phyloP scores from a whole-genome alignment of 2,329 filamentous ascomycete species.

The Botrytis tulipae region DNA sequence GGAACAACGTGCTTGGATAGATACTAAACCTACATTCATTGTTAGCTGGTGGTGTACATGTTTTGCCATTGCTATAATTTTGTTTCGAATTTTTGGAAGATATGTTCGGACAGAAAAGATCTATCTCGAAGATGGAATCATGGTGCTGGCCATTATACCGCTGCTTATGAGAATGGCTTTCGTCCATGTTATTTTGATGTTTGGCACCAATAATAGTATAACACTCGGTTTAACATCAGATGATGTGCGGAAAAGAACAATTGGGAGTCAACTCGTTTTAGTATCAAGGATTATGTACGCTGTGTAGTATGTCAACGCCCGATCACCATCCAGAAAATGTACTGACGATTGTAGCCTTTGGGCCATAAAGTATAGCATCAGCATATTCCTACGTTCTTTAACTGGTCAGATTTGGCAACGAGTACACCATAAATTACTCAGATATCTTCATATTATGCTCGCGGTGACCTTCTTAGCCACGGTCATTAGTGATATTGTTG shows the following conservation, averaged over 20 bases:
- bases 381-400: slow-evolving; percentile 84
- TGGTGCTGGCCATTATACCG: slow-evolving; percentile 75
- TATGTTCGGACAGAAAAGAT: slow-evolving; percentile 82
- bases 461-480: slow-evolving; percentile 73
- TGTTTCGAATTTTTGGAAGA: slow-evolving; percentile 73
- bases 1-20: slow-evolving; percentile 28
- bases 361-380: slow-evolving; percentile 83
- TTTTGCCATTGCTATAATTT: slow-evolving; percentile 78
- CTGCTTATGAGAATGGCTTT: slow-evolving; percentile 79
- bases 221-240: slow-evolving; percentile 52
- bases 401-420: slow-evolving; percentile 77
- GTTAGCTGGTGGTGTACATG: slow-evolving; percentile 93
- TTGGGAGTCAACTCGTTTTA: slow-evolving; percentile 80
- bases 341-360: slow-evolving; percentile 63
- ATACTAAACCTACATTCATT: slow-evolving; percentile 82
- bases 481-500: slow-evolving; percentile 73
- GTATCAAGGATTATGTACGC: slow-evolving; percentile 81
- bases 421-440: slow-evolving; percentile 68
- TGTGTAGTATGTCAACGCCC: slow-evolving; percentile 65
- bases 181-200: slow-evolving; percentile 80
- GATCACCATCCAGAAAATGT: neutral
- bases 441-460: slow-evolving; percentile 72
- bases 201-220: slow-evolving; percentile 84
- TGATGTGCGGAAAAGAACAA: slow-evolving; percentile 60
- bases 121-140: slow-evolving; percentile 85